Conservation (phyloP, 352 stramenopile species). For the Plasmopara muralis region DNA sequence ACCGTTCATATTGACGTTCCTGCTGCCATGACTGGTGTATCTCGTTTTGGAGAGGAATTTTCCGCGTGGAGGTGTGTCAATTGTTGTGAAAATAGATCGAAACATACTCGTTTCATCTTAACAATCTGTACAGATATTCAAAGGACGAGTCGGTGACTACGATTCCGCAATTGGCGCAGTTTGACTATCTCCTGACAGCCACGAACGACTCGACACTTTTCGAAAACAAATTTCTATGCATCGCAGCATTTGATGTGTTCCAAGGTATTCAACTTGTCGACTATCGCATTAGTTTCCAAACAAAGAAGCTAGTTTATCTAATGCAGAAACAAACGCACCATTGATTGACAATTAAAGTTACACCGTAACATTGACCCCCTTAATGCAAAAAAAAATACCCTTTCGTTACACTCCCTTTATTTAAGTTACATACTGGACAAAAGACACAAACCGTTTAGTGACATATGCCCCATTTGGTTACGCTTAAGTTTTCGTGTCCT, state of each 20-base stretch:
- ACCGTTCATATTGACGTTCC: conserved; percentile 90
- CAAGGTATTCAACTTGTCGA: conserved; percentile 27
- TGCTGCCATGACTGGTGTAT: conserved; percentile 93
- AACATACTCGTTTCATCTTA: not conserved
- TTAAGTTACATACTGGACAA: conserved; percentile 37
- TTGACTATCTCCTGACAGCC: conserved; percentile 64
- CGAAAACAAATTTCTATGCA: conserved; percentile 36
- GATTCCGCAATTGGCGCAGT: conserved; percentile 33
- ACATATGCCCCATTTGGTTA: conserved; percentile 12
- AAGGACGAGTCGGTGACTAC: conserved; percentile 65
- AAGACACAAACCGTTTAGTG: conserved; percentile 36
- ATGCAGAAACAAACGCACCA: conserved; percentile 44
- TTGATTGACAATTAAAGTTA: not conserved
- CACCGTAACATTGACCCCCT: not conserved
- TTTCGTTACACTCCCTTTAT: conserved; percentile 21
- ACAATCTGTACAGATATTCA: conserved; percentile 41
- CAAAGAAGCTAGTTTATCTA: conserved; percentile 43
- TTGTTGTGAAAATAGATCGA: not conserved
- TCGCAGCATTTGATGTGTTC: conserved; percentile 46
- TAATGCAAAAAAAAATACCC: no score
- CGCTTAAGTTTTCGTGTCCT: conserved; percentile 27
- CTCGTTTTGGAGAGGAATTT: conserved; percentile 81
- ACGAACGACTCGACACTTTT: conserved; percentile 26
- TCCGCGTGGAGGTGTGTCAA: conserved; percentile 46
- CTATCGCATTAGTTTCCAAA: conserved; percentile 41